Evolutionary conservation across 2,329 filamentous ascomycete genomes (phyloP).

Genomic region (Fusarium nisikadoi): DNA sequence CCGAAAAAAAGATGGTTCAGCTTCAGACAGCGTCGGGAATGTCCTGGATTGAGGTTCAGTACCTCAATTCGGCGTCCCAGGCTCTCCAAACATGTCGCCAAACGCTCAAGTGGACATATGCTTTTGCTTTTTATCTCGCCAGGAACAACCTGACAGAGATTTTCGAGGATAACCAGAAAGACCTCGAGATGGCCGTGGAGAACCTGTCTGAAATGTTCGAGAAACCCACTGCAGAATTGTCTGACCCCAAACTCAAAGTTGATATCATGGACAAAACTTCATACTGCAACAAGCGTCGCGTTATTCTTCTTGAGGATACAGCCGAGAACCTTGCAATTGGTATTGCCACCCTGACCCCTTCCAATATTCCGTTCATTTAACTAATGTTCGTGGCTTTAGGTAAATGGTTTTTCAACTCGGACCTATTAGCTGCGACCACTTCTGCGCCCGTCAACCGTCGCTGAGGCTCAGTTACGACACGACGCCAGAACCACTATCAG

Average conservation of each 20-base stretch:
- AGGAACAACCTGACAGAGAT: constrained; percentile 96
- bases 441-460: constrained; percentile 39
- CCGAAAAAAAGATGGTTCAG: constrained; percentile 98
- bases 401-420: constrained; percentile 59
- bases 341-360: constrained; percentile 51
- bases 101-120: constrained; percentile 99
- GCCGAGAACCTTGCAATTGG: constrained; percentile 91
- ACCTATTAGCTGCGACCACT: constrained; percentile 36
- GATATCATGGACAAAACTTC: constrained; percentile 99
- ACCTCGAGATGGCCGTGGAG: constrained; percentile 96
- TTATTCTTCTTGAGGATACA: constrained; percentile 91
- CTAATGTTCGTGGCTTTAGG: constrained; percentile 50
- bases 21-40: constrained; percentile 93
- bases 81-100: constrained; percentile 97
- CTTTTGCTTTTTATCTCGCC: constrained; percentile 96
- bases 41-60: constrained; percentile 99
- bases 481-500: not conserved
- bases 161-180: constrained; percentile 98
- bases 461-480: constrained; percentile 3
- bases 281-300: constrained; percentile 91
- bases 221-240: constrained; percentile 89
- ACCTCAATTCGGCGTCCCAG: constrained; percentile 91
- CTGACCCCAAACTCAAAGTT: constrained; percentile 89
- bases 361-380: not conserved
- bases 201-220: constrained; percentile 99